Evolutionary conservation across 192 early-diverging fungal genomes (phyloP), one percentile per base, ranked within the genome.

Genomic region (Gigaspora rosea): DNA sequence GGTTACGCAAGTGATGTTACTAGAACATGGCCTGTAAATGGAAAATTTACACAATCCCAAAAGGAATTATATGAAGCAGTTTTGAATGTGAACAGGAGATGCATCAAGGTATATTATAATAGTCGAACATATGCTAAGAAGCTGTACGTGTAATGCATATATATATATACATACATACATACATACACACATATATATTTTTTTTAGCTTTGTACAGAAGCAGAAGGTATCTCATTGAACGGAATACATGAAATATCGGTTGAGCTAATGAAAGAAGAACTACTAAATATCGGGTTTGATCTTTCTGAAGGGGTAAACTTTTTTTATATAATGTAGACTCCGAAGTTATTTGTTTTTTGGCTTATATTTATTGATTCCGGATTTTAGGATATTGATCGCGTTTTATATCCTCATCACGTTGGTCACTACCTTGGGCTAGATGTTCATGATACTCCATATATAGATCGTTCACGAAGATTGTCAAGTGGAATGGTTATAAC

Each of bases 401-500:
- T 78, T 12, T 84, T 99, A 41, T 99, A 95, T 78, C 96, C 96
- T 49, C 96, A 99, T 80, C 96, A 99, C 80, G 90, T 99, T 13
- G 90, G 95, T 20, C 97, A 98, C 78, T 99, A 93, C 66, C 86
- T 98, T 18, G 97, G 97, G 10, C 77, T 98, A 79, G 97, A 99
- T 81, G 95, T 99, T 2, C 97, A 99, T 84, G 96, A 99, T 80
- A 90, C 91, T 2, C 85, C 87, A 51, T 87, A 91, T 76, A 81
- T 97, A 50, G 84, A 87, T 20, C 86, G 97, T 32, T 91, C 91
- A 8, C 86, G 87, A 77, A 84, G 78, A 59, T 83, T 99, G 47
- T 87, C 88, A 76, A 73, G 81, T 18, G 93, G 93, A 59, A 97
- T 95, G 94, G 94, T 96, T 27, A 86, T 99, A 35, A 99, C 97